phyloP scores from a whole-genome alignment of 2,329 filamentous ascomycete species.

The Lasiodiplodia sp. region DNA sequence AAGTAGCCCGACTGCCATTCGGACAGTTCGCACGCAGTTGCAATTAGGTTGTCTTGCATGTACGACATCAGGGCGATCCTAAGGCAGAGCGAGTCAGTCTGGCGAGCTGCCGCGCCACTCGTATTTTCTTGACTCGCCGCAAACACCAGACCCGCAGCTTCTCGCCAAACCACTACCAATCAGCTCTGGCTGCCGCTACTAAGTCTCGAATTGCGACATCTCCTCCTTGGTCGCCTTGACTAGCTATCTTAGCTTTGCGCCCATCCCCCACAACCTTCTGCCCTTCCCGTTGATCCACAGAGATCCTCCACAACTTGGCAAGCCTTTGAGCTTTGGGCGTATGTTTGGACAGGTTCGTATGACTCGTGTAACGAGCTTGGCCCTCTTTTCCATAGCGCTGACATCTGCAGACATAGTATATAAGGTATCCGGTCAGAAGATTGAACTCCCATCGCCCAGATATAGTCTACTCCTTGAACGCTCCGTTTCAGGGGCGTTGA shows the following conservation, averaged over 20 bases:
- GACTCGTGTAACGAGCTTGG: background rate
- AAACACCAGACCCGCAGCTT: conserved; percentile 7
- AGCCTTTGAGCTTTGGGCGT: background rate
- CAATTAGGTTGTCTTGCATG: background rate
- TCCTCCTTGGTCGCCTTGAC: background rate
- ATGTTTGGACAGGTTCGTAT: background rate
- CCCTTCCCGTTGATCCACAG: background rate
- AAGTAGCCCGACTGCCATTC: background rate
- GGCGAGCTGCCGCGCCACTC: background rate
- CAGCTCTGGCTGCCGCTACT: background rate
- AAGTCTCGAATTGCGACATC: conserved; percentile 11
- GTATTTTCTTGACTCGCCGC: conserved; percentile 21
- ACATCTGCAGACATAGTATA: too few relatives aligned
- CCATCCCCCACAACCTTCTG: background rate
- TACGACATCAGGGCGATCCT: conserved; percentile 9
- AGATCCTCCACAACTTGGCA: background rate
- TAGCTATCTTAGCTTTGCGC: background rate
- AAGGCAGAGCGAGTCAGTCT: background rate
- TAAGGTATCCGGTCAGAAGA: too few relatives aligned
- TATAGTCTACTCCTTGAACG: too few relatives aligned
- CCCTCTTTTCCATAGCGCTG: too few relatives aligned
- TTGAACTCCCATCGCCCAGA: too few relatives aligned
- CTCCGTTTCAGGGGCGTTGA: too few relatives aligned
- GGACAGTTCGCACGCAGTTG: background rate
- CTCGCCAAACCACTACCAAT: conserved; percentile 2